These are phyloP conservation scores for Pseudogymnoascus sp. DNA, from an alignment of 2,329 filamentous ascomycete species.

Conservation along the genomic window DNA sequence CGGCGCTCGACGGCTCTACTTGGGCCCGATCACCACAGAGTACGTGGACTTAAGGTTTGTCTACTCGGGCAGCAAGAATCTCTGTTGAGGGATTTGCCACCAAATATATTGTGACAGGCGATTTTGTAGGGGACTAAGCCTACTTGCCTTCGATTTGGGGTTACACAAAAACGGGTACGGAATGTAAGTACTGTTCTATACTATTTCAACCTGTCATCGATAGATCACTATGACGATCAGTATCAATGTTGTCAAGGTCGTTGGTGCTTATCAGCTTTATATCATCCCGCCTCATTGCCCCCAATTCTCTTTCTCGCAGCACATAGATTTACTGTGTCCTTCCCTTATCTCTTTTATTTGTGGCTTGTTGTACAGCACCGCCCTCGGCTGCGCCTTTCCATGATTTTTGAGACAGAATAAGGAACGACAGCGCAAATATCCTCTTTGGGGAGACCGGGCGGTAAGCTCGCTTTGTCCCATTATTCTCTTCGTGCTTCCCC, in stretches of 20 bases:
- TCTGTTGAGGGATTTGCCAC: conserved; percentile 4
- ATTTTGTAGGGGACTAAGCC: neutral
- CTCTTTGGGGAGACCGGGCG: neutral
- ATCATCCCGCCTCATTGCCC: neutral
- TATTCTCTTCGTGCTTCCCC: neutral
- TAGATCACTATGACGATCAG: neutral
- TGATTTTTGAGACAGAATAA: neutral
- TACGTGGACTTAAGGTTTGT: conserved; percentile 8
- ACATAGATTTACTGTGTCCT: neutral
- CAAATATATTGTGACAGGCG: neutral
- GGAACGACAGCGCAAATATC: neutral
- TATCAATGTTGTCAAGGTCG: neutral
- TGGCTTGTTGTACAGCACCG: neutral
- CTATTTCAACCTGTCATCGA: neutral
- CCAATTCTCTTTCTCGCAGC: neutral
- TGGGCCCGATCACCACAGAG: neutral
- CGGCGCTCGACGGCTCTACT: neutral
- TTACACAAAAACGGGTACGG: neutral
- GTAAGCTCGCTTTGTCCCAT: neutral
- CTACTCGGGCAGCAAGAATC: neutral
- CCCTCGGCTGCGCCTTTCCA: neutral
- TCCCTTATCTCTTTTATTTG: neutral
- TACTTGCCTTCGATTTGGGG: neutral
- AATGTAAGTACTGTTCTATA: conserved; percentile 5
- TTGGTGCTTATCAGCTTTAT: neutral